Base-by-base conservation (phyloP, 108 stramenopile species). In the Conticribra guillardii region DNA sequence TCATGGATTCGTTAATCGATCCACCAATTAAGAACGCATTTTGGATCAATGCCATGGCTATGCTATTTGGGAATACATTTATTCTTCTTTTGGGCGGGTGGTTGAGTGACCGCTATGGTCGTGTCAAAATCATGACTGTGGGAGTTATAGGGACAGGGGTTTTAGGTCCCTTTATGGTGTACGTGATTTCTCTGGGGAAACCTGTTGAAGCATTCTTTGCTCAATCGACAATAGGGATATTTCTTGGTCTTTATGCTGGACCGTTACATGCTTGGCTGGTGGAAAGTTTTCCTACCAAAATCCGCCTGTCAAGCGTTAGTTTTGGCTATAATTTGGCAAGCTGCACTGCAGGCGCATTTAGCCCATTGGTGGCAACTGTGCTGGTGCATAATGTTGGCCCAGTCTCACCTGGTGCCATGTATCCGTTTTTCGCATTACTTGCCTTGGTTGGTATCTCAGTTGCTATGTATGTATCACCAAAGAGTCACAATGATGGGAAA, bases 311-410 rank as follows among this genome's bases (percentile, higher is more conserved):
- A 4, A 82, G 80, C 24, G 86, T 76, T 22, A 69, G 80, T 14
- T 29, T 91, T 22, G 86, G 90, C 4, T 91, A 88, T 44, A 80
- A 89, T 50, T 58, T 89, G 37, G 82, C 82, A 5, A 86, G 85
- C 49, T 80, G 82, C 22, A 60, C 83, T 45, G 78, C 82, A 9
- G 86, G 82, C 17, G 90, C 84, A 0, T 84, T 85, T 52, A 66
- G 74, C 52, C 90, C 90, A 2, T 66, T 78, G 19, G 69, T 91
- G 47, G 86, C 90, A 15, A 89, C 90, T 32, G 64, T 64, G 0
- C 53, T 91, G 28, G 84, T 75, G 22, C 63, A 76, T 58, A 55
- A 55, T 17, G 37, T 58, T 17, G 51, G 85, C 19, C 57, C 55
- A 23, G 52, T 44, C 15, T 60, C 86, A 9, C 86, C 88, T 2